Conservation (phyloP, 2,329 filamentous ascomycete species). For the Salinomyces thailandicus region DNA sequence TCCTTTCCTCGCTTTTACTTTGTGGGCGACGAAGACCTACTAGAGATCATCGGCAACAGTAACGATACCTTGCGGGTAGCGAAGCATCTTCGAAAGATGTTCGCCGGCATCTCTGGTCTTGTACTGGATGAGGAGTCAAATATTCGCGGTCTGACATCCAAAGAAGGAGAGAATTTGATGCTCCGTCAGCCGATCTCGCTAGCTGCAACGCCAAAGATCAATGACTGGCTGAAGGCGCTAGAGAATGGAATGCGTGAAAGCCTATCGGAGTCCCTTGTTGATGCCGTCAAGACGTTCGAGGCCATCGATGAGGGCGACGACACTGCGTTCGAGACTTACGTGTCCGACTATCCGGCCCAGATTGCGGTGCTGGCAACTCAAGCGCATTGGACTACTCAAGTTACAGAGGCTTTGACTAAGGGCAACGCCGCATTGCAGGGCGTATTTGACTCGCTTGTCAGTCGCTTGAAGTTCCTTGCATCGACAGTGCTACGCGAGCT, state of each 20-base stretch:
- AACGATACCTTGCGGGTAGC: slow-evolving; percentile 93
- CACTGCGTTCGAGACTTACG: slow-evolving; percentile 64
- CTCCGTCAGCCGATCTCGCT: slow-evolving; percentile 88
- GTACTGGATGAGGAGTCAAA: slow-evolving; percentile 82
- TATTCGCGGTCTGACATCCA: slow-evolving; percentile 87
- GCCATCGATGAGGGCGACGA: slow-evolving; percentile 59
- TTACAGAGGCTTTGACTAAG: slow-evolving; percentile 63
- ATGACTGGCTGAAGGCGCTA: slow-evolving; percentile 93
- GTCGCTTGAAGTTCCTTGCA: slow-evolving; percentile 75
- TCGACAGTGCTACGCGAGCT: slow-evolving; percentile 84
- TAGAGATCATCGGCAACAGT: slow-evolving; percentile 99
- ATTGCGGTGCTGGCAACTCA: slow-evolving; percentile 93
- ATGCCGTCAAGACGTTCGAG: slow-evolving; percentile 74
- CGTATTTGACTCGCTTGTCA: slow-evolving; percentile 72
- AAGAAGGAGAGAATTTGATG: slow-evolving; percentile 80
- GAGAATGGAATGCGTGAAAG: slow-evolving; percentile 92
- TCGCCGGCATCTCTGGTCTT: slow-evolving; percentile 85
- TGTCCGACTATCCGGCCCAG: slow-evolving; percentile 78
- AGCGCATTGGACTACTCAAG: slow-evolving; percentile 81
- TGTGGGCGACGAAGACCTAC: slow-evolving; percentile 92
- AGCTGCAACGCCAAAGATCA: slow-evolving; percentile 89
- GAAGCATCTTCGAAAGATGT: slow-evolving; percentile 99
- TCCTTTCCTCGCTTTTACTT: slow-evolving; percentile 99
- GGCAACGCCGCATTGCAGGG: slow-evolving; percentile 59
- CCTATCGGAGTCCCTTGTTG: slow-evolving; percentile 77